Percentiles rank a stretch among this genome's conserved stretches.
Evolutionary conservation across 495 filamentous ascomycete species (phyloP).

Genomic region (Podospora didyma): DNA sequence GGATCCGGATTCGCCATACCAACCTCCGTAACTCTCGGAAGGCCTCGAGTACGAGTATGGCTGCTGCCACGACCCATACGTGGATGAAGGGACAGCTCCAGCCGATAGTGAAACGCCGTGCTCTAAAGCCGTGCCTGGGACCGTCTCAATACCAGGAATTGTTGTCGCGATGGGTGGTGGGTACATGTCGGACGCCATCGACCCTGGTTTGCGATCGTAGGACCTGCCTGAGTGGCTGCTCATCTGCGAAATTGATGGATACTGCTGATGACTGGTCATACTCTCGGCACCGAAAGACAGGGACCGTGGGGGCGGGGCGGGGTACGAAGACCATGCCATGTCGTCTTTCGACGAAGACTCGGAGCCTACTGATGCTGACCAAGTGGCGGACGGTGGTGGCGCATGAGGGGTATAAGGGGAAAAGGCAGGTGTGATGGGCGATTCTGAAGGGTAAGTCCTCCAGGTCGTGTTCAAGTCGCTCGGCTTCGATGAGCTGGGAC

Average conservation of each 20-base stretch:
- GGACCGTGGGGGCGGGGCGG: constrained; percentile 36
- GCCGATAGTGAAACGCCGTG: constrained; percentile 37
- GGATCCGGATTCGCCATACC: constrained; percentile 36
- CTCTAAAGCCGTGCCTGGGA: constrained; percentile 30
- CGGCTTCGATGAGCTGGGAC: constrained; percentile 30
- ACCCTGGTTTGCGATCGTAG: constrained; percentile 34
- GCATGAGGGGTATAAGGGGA: constrained; percentile 38
- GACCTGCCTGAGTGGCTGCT: constrained; percentile 21
- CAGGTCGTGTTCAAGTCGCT: constrained; percentile 33
- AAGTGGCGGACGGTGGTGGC: constrained; percentile 34
- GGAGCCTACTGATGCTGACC: constrained; percentile 31
- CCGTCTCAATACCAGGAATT: constrained; percentile 34
- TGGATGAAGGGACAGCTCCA: constrained; percentile 34
- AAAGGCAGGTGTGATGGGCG: constrained; percentile 38
- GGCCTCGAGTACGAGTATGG: constrained; percentile 39
- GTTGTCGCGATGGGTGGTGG: constrained; percentile 34
- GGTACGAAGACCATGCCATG: constrained; percentile 36
- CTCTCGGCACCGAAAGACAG: constrained; percentile 42
- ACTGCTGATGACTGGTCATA: constrained; percentile 27
- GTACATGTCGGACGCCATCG: constrained; percentile 32
- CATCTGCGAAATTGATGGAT: constrained; percentile 29
- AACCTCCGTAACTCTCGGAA: constrained; percentile 32
- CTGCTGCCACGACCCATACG: constrained; percentile 42
- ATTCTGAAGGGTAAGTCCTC: constrained; percentile 35
- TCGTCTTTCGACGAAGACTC: constrained; percentile 30